These are phyloP conservation scores for Physcomitrellopsis africana DNA, from an alignment of 225 moss, liverwort and hornwort genomes.

Conservation along the genomic window DNA sequence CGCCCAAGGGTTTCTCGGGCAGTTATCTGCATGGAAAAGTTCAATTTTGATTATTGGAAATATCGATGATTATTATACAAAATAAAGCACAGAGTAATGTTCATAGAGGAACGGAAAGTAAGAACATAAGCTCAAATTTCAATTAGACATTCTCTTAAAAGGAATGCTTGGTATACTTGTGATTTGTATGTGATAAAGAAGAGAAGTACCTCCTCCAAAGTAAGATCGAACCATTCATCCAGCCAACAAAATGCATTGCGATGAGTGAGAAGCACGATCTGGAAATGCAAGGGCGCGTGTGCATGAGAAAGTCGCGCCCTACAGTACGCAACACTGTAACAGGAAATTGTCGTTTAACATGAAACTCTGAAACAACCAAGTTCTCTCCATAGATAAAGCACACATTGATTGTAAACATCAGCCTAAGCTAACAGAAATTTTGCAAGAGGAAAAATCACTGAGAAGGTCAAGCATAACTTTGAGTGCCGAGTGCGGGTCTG, in stretches of 20 bases:
- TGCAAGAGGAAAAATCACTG: not conserved
- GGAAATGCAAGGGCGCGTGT: slow-evolving; percentile 24
- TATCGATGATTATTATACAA: not conserved
- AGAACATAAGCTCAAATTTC: not conserved
- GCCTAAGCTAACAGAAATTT: not conserved
- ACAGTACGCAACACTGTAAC: not conserved
- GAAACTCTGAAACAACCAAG: not conserved
- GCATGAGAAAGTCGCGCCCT: not conserved
- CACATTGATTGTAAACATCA: not conserved
- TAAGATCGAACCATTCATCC: slow-evolving; percentile 70
- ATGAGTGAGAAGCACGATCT: slow-evolving; percentile 79
- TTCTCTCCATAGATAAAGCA: not conserved
- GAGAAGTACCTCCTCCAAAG: slow-evolving; percentile 62
- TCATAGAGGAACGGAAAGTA: not conserved
- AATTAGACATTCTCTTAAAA: not conserved
- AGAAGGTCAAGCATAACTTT: not conserved
- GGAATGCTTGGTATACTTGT: not conserved
- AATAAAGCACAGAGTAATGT: not conserved
- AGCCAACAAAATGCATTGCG: slow-evolving; percentile 81
- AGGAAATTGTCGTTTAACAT: not conserved
- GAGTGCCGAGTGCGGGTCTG: too few relatives aligned
- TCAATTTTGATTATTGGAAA: not conserved
- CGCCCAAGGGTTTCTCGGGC: slow-evolving; percentile 53
- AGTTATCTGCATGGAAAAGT: slow-evolving; percentile 46
- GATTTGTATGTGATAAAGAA: not conserved